Evolutionary conservation across 1,284 basidiomycete genomes (phyloP), one percentile per base, ranked within the genome.

Genomic region (Lentinula novae-zelandiae): DNA sequence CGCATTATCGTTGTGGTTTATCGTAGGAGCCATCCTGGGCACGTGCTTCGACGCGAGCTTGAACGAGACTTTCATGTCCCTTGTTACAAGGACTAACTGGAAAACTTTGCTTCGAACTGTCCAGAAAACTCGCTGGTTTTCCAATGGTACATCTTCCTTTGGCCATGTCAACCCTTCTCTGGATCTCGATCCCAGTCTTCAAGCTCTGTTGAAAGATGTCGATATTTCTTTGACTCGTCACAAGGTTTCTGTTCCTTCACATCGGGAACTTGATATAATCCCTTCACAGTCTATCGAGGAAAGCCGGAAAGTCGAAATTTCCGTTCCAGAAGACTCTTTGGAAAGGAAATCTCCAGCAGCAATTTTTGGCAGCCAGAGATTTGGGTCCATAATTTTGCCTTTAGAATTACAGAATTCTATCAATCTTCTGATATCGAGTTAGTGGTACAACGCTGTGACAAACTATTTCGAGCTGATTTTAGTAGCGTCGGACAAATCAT

Each of bases 261-360:
- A 69, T 58, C 79, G 80, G 61, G 86, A 89, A 67, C 73, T 92
- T 10, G 81, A 89, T 66, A 71, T 81, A 38, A 71, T 81, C 39
- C 38, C 65, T 68, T 59, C 64, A 20, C 63, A 61, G 42, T 22
- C 58, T 36, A 34, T 58, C 17, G 72, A 73, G 5, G 70, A 73
- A 17, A 72, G 74, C 38, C 68, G 12, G 27, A 27, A 46, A 17
- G 70, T 65, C 27, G 72, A 74, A 58, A 77, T 79, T 44, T 15
- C 49, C 36, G 36, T 27, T 7, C 57, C n/a, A 6, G 76, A 82
- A 50, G 75, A 53, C 27, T 58, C 70, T 33, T 33, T 60, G 20
- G 58, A 64, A 5, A 73, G 90, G 60, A 89, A 90, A 68, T 93
- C 91, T 22, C 91, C 93, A 55, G 92, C 93, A 33, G 90, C 92